Base-by-base conservation (phyloP, 768 basidiomycete species). In the Amanita rimosa region DNA sequence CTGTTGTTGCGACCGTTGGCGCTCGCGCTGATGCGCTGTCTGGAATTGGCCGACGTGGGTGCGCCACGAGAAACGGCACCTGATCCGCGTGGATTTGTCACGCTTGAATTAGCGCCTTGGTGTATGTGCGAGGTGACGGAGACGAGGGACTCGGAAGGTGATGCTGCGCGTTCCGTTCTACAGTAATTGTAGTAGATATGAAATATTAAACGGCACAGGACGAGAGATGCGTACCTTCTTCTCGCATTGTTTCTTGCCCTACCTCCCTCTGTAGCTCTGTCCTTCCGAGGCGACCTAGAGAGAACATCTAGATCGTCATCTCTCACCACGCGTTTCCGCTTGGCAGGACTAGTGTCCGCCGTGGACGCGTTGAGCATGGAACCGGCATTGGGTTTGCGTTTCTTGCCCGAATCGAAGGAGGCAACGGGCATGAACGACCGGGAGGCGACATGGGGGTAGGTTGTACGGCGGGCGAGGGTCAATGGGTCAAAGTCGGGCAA, bases 371-470 rank as follows among this genome's bases (percentile, higher is more conserved):
- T 67, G 58, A 79, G 64, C 53, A 84, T 60, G 13, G 78, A 78
- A 31, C 74, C 73, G 40, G 74, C 72, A 6, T 71, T 76, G 21
- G 72, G 72, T 55, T 83, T 67, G 52, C 81, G 69, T 47, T 85
- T 67, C 42, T 84, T 66, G 10, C 81, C 80, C n/a, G 74, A 73
- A 62, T 87, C 86, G 51, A 74, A 64, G 37, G 77, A 71, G 24
- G 67, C 61, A 10, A 69, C 59, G n/a, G 84, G 81, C 70, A 81
- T 75, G 58, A 74, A 85, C 6, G 81, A 76, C 46, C 78, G 73
- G 24, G 78, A 68, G 29, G 83, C 77, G 49, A 89, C 79, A 62
- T 88, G 85, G 2, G 86, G 86, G 61, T 85, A 90, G 4, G 74
- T 70, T 6, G 86, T 89, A 55, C 71, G 76, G 39, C 82, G 69